Base-by-base conservation (phyloP, 805 yeast species). In the Yarrowia sp. region DNA sequence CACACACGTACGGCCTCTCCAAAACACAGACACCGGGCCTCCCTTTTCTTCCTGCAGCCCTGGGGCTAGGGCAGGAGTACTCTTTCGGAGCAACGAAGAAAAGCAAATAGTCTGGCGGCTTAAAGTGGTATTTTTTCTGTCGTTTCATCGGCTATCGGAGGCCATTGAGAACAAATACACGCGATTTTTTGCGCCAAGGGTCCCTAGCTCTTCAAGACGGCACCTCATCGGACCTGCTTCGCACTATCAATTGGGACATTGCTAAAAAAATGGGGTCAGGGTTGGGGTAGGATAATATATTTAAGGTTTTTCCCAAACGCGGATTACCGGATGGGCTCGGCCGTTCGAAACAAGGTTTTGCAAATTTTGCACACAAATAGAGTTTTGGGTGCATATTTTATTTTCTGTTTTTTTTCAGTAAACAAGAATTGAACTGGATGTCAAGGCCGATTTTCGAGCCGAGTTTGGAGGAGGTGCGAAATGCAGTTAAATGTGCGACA, bases 371-470 rank as follows among this genome's bases (percentile, higher is more conserved):
- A 6, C 16, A 10, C 3, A 39, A 39, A 22, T 25, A 42, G n/a
- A 10, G 9, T n/a, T 42, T 42, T 10, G 4, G 12, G 16, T 4
- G 24, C 9, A 3, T 14, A 9, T 25, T 27, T 16, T 25, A 18
- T 24, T 10, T 9, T 42, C 27, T 42, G 18, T 38, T 42, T 44
- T 38, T 13, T 47, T 47, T 47, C 55, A 14, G 55, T 47, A 31
- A 47, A 47, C 55, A 47, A 47, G 55, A 47, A 47, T 47, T 47
- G 55, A 47, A 47, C 55, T 32, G 38, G 53, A 47, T 47, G 55
- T 47, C 55, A 47, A 19, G 24, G 32, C 14, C 13, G 29, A 41
- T 9, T n/a, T 24, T 24, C 22, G 33, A 18, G 49, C 32, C 35
- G 51, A 44, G 19, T 16, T 10, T 29, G 51, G 35, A 4, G 25